A percentile compares a stretch with the other conserved stretches of the same genome.
These are phyloP conservation scores for Stramenopiles sp. DNA, from an alignment of 352 stramenopile genomes.

Conservation along the genomic window DNA sequence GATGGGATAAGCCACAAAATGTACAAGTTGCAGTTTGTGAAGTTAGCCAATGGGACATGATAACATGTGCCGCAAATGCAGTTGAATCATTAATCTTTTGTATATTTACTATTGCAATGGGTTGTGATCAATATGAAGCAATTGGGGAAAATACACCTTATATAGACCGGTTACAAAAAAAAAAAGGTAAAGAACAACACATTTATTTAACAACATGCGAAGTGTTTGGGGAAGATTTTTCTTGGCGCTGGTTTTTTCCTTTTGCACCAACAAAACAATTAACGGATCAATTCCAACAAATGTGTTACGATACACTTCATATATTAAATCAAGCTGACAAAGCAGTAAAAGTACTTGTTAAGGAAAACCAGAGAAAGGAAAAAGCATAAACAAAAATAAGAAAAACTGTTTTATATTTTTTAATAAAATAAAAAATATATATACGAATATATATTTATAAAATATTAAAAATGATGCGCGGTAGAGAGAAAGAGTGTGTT, in stretches of 20 bases:
- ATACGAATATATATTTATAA: no score
- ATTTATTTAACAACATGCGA: background rate
- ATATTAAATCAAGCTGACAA: background rate
- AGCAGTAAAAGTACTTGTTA: background rate
- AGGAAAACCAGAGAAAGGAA: background rate
- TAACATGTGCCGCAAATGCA: background rate
- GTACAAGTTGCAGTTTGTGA: background rate
- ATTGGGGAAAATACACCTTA: constrained; percentile 6
- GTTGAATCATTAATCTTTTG: background rate
- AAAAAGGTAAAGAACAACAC: background rate
- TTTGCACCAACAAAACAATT: background rate
- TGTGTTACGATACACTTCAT: background rate
- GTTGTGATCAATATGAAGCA: constrained; percentile 4
- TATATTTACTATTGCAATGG: constrained; percentile 7
- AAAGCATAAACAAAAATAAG: no score
- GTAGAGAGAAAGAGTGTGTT: no score
- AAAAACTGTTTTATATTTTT: no score
- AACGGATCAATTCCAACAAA: background rate
- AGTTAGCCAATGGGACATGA: background rate
- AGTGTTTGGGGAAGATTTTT: constrained; percentile 8
- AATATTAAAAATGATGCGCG: no score
- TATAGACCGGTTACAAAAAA: background rate
- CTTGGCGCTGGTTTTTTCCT: constrained; percentile 6
- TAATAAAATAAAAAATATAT: no score
- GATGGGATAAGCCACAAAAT: background rate